Evolutionary conservation across 164 flowering plant species (phyloP), one percentile per base, ranked within the genome.

Genomic region (Umbilicus rupestris): DNA sequence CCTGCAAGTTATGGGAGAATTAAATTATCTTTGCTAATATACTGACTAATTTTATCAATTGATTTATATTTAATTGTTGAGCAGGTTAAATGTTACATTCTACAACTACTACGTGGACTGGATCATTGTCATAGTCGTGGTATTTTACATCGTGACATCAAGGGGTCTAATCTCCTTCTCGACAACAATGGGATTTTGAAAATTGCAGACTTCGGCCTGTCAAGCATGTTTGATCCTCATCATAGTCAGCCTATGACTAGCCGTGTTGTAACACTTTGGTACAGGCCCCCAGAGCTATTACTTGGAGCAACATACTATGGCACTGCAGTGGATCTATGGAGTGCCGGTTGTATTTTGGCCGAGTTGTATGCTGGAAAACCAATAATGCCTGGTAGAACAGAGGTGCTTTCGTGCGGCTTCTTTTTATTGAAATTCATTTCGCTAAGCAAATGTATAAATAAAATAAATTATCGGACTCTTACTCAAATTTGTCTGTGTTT

Each of bases 371-470:
- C 97, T 16, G 96, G 95, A 33, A 91, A 91, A 80, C 98, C 98
- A 39, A 91, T 94, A 52, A 89, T 94, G 97, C 98, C 97, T 31
- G 98, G 98, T 63, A 84, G 97, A 81, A 94, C 97, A 10, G 98
- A 94, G 97, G 98, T 94, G 79, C 66, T 62, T 55, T 20, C 10
- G 30, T 29, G 33, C 19, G 19, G 15, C 22, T 17, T 16, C 20
- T 50, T 28, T 31, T 22, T 22, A 24, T 52, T 52, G 3, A 41
- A 52, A 20, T 22, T 24, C 30, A 24, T 52, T 22, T 20, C 9
- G 28, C 58, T 52, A 24, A 24, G 24, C 30, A 41, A 52, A 24
- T 10, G 2, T 22, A 11, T 24, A 22, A 24, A 9, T 5, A 17
- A 1, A 52, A 24, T 8, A 1, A 52, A 15, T 20, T 12, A 12